Conservation (phyloP, 2,329 filamentous ascomycete species). For the Verticillium tricorpus region DNA sequence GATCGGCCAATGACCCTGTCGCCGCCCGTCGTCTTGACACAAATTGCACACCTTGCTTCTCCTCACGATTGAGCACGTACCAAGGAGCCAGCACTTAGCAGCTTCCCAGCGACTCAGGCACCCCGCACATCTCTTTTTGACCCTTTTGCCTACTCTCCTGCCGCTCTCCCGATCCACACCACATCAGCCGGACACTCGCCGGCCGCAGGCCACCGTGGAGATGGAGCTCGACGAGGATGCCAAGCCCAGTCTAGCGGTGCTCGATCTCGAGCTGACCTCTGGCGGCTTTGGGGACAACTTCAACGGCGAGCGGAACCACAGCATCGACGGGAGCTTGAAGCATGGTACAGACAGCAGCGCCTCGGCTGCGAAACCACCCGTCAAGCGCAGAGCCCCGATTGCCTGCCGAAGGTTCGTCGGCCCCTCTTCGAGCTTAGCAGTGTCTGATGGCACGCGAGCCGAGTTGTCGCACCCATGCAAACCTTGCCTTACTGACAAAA, state of each 20-base stretch:
- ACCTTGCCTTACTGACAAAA: neutral
- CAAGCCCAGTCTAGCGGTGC: slow-evolving; percentile 8
- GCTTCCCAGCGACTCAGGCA: neutral
- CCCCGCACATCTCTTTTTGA: neutral
- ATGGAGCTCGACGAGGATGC: slow-evolving; percentile 11
- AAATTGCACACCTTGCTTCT: neutral
- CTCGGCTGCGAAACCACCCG: slow-evolving; percentile 14
- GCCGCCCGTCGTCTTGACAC: neutral
- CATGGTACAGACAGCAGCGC: slow-evolving; percentile 1
- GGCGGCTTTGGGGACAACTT: slow-evolving; percentile 7
- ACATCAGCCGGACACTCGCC: neutral
- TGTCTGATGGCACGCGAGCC: neutral
- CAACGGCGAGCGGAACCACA: slow-evolving; percentile 1
- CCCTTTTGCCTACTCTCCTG: neutral
- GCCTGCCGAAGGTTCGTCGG: slow-evolving; percentile 46
- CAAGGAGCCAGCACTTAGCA: neutral
- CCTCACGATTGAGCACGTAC: neutral
- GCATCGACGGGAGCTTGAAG: neutral
- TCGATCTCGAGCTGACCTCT: slow-evolving; percentile 5
- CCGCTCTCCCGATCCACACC: neutral
- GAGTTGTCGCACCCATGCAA: neutral
- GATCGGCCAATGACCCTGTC: neutral
- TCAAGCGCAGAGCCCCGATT: slow-evolving; percentile 47
- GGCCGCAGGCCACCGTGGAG: neutral
- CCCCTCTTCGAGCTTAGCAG: slow-evolving; percentile 1